Conservation (phyloP, 176 grass and related monocot species). For the Stipa capillata region DNA sequence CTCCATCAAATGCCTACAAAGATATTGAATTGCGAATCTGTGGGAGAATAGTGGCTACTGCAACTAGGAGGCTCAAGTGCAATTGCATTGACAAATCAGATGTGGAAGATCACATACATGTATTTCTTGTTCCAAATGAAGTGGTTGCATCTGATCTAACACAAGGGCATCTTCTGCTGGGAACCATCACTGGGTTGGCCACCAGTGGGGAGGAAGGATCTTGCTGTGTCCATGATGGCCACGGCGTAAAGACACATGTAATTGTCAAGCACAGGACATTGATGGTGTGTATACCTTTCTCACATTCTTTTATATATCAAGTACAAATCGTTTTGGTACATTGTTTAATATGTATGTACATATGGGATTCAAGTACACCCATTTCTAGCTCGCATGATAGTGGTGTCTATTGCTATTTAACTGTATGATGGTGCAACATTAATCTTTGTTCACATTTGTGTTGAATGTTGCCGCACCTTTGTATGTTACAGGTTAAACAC, state of each 20-base stretch:
- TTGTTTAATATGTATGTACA: background rate
- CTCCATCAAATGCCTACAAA: conserved; percentile 52
- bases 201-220: conserved; percentile 80
- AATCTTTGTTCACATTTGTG: background rate
- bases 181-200: conserved; percentile 73
- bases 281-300: conserved; percentile 44
- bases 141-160: conserved; percentile 17
- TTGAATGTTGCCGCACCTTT: conserved; percentile 7
- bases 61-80: conserved; percentile 62
- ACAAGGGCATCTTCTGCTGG: conserved; percentile 35
- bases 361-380: background rate
- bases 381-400: background rate
- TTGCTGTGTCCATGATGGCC: conserved; percentile 59
- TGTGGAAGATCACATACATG: conserved; percentile 83
- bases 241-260: conserved; percentile 59
- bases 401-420: background rate
- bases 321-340: background rate
- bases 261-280: conserved; percentile 87
- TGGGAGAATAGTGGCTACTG: conserved; percentile 67
- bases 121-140: conserved; percentile 57
- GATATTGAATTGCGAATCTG: conserved; percentile 72
- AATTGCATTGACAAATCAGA: conserved; percentile 42
- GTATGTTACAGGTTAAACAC: conserved; percentile 72
- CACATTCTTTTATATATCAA: conserved; percentile 2
- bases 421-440: background rate